A percentile compares a stretch with the other conserved stretches of the same genome.
These are phyloP conservation scores for Fusarium clavum DNA, from an alignment of 2,329 filamentous ascomycete species.

Conservation along the genomic window DNA sequence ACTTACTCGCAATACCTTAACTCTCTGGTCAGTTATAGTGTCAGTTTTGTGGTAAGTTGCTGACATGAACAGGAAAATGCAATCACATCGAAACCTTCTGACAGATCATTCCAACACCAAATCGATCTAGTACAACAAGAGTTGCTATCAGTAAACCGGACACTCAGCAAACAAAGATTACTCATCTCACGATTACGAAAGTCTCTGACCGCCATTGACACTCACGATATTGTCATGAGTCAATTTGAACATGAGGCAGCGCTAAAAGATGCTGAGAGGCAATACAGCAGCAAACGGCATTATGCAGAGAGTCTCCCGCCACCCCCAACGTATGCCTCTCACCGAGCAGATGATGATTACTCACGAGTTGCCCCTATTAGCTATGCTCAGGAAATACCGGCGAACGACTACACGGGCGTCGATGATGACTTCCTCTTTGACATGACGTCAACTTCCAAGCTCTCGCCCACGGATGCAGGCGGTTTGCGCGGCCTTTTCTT, in stretches of 20 bases:
- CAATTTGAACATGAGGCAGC: constrained; percentile 20
- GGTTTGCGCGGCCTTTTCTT: constrained; percentile 55
- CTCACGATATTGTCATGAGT: constrained; percentile 26
- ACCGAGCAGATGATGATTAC: constrained; percentile 18
- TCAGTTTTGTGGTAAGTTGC: neutral
- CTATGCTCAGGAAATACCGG: constrained; percentile 6
- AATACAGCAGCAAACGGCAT: constrained; percentile 10
- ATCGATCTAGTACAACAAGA: constrained; percentile 58
- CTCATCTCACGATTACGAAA: constrained; percentile 48
- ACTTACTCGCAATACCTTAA: constrained; percentile 58
- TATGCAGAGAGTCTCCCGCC: constrained; percentile 8
- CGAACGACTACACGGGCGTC: constrained; percentile 39
- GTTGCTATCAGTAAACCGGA: constrained; percentile 53
- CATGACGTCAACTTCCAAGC: constrained; percentile 48
- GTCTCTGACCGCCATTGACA: constrained; percentile 35
- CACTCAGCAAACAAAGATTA: constrained; percentile 49
- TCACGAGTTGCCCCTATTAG: constrained; percentile 3
- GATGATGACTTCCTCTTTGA: constrained; percentile 45
- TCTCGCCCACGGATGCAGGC: constrained; percentile 53
- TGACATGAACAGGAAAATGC: constrained; percentile 52
- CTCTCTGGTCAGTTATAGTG: constrained; percentile 51
- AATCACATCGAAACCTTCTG: constrained; percentile 55
- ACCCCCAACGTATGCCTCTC: constrained; percentile 8
- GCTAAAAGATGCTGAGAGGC: constrained; percentile 14
- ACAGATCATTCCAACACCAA: constrained; percentile 56